Evolutionary conservation across 169 alveolate species (phyloP), one percentile per base, ranked within the genome.

Genomic region (Plasmodium vivax): DNA sequence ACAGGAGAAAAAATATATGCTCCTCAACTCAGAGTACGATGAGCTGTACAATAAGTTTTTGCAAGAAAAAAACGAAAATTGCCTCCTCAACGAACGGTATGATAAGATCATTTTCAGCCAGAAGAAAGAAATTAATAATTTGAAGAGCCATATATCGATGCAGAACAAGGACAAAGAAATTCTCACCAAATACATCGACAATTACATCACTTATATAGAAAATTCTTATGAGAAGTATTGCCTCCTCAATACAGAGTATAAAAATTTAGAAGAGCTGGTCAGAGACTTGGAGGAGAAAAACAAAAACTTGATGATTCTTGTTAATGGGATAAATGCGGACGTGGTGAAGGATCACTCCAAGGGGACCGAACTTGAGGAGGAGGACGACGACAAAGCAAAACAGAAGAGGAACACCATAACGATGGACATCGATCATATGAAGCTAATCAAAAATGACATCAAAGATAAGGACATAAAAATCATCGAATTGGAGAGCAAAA

Each of bases 151-250:
- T 71, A 92, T 92, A n/a, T 82, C 92, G 9, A 73, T n/a, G 12
- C 95, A 92, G 19, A 82, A 92, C 36, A 92, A 82, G 83, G 95
- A 92, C 34, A 92, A 92, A 38, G 95, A 92, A 92, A 82, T 82
- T 45, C 75, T 92, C 41, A 92, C 95, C 47, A 81, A 92, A 43
- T 92, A 92, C 72, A 92, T 92, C 23, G 95, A 92, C 36, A 92
- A 92, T 41, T 92, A 92, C 14, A 92, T 92, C 30, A 92, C 95
- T 43, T 92, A 92, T 54, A 92, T 92, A 23, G 95, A 92, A 45
- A 73, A 92, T 92, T 92, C 95, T 0, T 92, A 92, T 73, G 73
- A 75, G 62, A 82, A 92, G 56, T 92, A 92, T 82, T 92, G 95
- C 27, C 74, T 51, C 19, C 54, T 92, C 34, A 54, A 82, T 43